A percentile compares a stretch with the other conserved stretches of the same genome.
Evolutionary conservation across 2,329 filamentous ascomycete species (phyloP).

Genomic region (Lecanoromycetidae sp.): DNA sequence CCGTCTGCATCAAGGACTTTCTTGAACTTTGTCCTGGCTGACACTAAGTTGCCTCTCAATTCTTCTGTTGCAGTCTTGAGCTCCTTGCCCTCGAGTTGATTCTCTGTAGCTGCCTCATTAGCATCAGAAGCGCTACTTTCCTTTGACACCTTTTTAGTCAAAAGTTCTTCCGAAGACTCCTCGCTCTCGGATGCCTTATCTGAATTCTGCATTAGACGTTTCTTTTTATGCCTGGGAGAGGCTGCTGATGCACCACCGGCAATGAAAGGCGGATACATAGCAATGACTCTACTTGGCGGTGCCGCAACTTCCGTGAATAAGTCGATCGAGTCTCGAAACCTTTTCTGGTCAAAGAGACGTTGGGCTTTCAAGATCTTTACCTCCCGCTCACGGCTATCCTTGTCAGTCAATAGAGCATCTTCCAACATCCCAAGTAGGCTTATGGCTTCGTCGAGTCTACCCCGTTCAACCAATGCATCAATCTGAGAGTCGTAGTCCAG

Average conservation of each 20-base stretch:
- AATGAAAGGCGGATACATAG: slow-evolving; percentile 70
- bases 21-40: slow-evolving; percentile 58
- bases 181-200: not conserved
- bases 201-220: not conserved
- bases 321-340: slow-evolving; percentile 76
- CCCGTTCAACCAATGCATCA: slow-evolving; percentile 61
- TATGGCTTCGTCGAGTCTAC: slow-evolving; percentile 78
- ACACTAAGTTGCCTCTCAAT: slow-evolving; percentile 76
- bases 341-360: slow-evolving; percentile 65
- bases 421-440: slow-evolving; percentile 83
- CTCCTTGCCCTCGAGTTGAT: slow-evolving; percentile 61
- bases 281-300: slow-evolving; percentile 76
- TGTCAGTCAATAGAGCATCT: slow-evolving; percentile 76
- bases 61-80: slow-evolving; percentile 70
- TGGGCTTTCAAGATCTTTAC: slow-evolving; percentile 90
- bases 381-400: slow-evolving; percentile 65
- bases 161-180: not conserved
- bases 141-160: not conserved
- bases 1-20: slow-evolving; percentile 49
- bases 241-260: slow-evolving; percentile 42
- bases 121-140: not conserved
- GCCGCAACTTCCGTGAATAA: slow-evolving; percentile 84
- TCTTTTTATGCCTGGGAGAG: not conserved
- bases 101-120: not conserved
- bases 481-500: slow-evolving; percentile 86